phyloP scores from a whole-genome alignment of 495 filamentous ascomycete genomes.

The Annulohypoxylon stygium region DNA sequence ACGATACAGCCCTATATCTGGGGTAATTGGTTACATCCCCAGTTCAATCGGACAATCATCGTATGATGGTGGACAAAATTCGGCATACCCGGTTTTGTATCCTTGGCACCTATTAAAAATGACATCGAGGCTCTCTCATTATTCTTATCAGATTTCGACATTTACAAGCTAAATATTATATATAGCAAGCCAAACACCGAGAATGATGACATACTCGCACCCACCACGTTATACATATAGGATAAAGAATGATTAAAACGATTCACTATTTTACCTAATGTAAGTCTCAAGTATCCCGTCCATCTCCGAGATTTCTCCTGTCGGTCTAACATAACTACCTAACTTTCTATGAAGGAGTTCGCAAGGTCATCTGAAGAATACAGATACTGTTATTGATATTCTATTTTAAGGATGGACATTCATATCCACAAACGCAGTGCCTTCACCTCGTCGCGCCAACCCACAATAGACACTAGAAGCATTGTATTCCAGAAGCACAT shows the following conservation, averaged over 20 bases:
- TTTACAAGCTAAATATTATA: neutral
- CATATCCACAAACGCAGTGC: too few relatives aligned
- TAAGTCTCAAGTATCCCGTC: neutral
- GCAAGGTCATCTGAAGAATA: neutral
- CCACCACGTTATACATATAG: neutral
- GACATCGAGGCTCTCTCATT: neutral
- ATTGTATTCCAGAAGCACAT: neutral
- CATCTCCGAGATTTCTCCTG: neutral
- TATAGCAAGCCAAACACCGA: neutral
- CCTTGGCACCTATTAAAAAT: slow-evolving; percentile 29
- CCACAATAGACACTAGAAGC: neutral
- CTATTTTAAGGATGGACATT: too few relatives aligned
- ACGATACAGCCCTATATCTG: slow-evolving; percentile 35
- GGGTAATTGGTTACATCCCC: slow-evolving; percentile 31
- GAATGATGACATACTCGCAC: neutral
- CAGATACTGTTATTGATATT: too few relatives aligned
- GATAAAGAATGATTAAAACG: neutral
- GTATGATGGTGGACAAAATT: slow-evolving; percentile 30
- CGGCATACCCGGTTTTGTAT: slow-evolving; percentile 16
- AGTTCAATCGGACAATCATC: slow-evolving; percentile 38
- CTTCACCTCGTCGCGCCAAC: too few relatives aligned
- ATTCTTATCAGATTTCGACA: neutral
- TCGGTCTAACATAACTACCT: neutral
- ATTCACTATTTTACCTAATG: neutral
- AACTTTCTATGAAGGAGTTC: neutral